Evolutionary conservation across 1,284 basidiomycete genomes (phyloP), one percentile per base, ranked within the genome.

Genomic region (Melanopsichium pennsylvanicum): DNA sequence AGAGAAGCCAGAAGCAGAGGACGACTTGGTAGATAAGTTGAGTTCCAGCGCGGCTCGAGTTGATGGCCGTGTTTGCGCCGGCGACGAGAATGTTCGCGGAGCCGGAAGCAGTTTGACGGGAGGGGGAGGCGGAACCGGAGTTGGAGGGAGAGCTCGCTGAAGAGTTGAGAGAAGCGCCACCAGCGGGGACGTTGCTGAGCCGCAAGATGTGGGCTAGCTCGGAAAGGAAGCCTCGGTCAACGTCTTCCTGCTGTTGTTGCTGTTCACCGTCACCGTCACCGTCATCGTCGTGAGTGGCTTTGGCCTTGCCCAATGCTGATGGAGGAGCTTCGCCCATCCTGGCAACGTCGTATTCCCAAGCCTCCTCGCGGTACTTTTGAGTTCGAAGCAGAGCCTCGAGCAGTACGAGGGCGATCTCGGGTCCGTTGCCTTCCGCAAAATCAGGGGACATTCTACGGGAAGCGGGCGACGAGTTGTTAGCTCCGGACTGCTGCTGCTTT

Each of bases 21-120:
- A 89, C 88, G 35, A 92, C 88, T 83, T 95, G 92, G 81, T 97
- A 98, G 83, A 88, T 90, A 88, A 94, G 91, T 82, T 98, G 95
- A n/a, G 93, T 72, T 5, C 59, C 52, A 2, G 68, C 68, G 5
- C 68, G 57, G n/a, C n/a, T n/a, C 4, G 47, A 48, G 15, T 42
- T 41, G 36, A 44, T 48, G 34, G 38, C 58, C 35, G 54, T 59
- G 44, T 51, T 59, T 38, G 50, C 48, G 15, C 67, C 60, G 1
- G 48, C 67, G 23, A 70, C 60, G 26, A 70, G 56, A 12, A 56
- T 70, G 40, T 47, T 51, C 0, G 57, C 57, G 13, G 27, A 39
- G n/a, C 37, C 48, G 8, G 57, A 31, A 16, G 45, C 32, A 19
- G 51, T 54, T 21, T 40, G 41, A 12, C 57, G 61, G 13, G 61